Conservation (phyloP, 768 basidiomycete species). For the Trametes gibbosa region DNA sequence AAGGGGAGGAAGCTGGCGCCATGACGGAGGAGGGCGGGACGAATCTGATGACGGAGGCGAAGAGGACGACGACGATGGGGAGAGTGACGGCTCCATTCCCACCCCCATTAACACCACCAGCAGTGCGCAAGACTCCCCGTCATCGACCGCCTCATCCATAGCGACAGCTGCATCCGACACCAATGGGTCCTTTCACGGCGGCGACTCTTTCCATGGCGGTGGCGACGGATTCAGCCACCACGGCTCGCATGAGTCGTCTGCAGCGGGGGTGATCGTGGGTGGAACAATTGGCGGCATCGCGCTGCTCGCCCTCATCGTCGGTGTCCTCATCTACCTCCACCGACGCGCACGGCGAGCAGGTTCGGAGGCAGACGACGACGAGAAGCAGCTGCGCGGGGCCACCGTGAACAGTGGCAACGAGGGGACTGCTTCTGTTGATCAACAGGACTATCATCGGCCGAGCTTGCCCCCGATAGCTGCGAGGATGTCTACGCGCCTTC, state of each 20-base stretch:
- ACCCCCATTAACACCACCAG: not conserved
- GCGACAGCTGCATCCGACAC: not conserved
- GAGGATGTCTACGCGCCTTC: not conserved
- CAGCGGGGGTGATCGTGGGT: conserved; percentile 4
- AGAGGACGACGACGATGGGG: not conserved
- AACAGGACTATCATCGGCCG: not conserved
- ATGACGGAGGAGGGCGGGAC: not conserved
- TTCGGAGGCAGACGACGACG: not conserved
- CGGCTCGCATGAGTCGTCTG: no score
- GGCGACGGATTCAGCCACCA: not conserved
- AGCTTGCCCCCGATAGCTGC: not conserved
- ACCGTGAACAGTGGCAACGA: not conserved
- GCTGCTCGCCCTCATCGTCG: not conserved
- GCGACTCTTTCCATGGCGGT: not conserved
- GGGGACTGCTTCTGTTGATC: not conserved
- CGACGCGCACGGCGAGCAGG: not conserved
- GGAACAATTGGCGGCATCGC: conserved; percentile 8
- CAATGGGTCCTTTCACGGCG: not conserved
- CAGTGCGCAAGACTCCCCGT: not conserved
- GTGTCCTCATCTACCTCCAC: not conserved
- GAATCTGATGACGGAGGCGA: no score
- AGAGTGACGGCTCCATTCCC: not conserved
- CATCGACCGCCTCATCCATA: not conserved
- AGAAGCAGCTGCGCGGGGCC: not conserved
- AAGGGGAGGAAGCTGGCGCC: not conserved